phyloP scores from a whole-genome alignment of 305 asterid species.

The Fraxinus albicans region DNA sequence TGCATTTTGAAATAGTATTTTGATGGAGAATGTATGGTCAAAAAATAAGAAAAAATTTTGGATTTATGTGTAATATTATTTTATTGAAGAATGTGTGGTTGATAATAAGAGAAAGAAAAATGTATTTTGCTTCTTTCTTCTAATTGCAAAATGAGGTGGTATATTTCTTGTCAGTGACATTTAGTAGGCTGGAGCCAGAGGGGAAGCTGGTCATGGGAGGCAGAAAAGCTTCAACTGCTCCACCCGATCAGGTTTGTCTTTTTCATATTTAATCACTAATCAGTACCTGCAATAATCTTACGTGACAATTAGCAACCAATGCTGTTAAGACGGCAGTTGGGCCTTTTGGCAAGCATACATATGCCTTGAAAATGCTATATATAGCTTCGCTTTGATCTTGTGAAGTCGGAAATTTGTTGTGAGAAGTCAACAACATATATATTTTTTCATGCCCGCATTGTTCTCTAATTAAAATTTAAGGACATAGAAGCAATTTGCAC shows the following conservation, averaged over 20 bases:
- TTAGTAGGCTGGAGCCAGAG: slow-evolving; percentile 92
- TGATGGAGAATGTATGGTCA: background rate
- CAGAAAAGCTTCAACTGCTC: slow-evolving; percentile 61
- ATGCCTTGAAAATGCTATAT: no score
- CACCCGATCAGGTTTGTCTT: slow-evolving; percentile 62
- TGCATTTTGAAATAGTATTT: background rate
- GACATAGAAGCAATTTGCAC: background rate
- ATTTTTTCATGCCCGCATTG: background rate
- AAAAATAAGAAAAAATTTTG: background rate
- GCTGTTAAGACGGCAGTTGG: background rate
- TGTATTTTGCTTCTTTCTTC: slow-evolving; percentile 7
- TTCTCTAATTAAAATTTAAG: background rate
- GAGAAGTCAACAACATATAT: background rate
- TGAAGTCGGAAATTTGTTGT: background rate
- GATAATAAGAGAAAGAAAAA: no score
- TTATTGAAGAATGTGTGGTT: background rate
- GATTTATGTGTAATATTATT: background rate
- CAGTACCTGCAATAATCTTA: background rate
- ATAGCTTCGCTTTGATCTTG: background rate
- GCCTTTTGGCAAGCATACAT: background rate
- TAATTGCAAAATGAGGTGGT: slow-evolving; percentile 33
- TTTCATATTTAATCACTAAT: background rate
- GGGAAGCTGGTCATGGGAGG: slow-evolving; percentile 95
- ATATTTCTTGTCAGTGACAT: slow-evolving; percentile 65
- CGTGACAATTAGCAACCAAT: background rate